Evolutionary conservation across 208 protist genomes (phyloP).

Genomic region (Trypanosomatidae sp.): DNA sequence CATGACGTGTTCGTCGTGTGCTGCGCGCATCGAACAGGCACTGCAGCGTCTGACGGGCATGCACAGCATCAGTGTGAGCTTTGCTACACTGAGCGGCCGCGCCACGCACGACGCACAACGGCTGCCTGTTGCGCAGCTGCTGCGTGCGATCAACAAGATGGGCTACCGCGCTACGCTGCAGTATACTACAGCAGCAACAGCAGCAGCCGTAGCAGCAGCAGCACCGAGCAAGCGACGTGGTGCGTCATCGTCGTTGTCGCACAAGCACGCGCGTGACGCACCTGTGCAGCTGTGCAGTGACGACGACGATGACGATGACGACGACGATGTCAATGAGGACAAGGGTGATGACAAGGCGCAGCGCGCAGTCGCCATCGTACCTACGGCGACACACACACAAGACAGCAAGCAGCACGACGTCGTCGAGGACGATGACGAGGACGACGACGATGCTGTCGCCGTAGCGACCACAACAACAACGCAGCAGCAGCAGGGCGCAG

Average conservation of each 20-base stretch:
- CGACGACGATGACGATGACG: too few relatives aligned
- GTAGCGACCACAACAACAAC: too few relatives aligned
- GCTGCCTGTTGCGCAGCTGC: neutral
- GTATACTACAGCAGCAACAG: neutral
- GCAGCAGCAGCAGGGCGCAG: too few relatives aligned
- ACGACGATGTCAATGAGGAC: too few relatives aligned
- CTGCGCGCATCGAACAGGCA: constrained; percentile 65
- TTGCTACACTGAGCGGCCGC: constrained; percentile 37
- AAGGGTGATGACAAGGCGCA: too few relatives aligned
- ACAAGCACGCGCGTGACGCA: constrained; percentile 2
- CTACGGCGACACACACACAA: too few relatives aligned
- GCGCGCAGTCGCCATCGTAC: too few relatives aligned
- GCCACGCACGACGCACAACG: constrained; percentile 23
- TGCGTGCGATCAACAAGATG: constrained; percentile 25
- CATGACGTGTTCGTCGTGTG: constrained; percentile 90
- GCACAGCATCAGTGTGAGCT: constrained; percentile 41
- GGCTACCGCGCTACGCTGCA: constrained; percentile 12
- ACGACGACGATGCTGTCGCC: too few relatives aligned
- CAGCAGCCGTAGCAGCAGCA: too few relatives aligned
- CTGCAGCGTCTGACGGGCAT: constrained; percentile 32
- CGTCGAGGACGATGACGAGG: too few relatives aligned
- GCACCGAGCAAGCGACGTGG: neutral
- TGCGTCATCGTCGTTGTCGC: constrained; percentile 2
- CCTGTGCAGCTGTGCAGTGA: too few relatives aligned
- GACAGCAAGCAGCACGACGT: too few relatives aligned